Conservation (phyloP, 306 rosid genomes). For the Arachis stenosperma region DNA sequence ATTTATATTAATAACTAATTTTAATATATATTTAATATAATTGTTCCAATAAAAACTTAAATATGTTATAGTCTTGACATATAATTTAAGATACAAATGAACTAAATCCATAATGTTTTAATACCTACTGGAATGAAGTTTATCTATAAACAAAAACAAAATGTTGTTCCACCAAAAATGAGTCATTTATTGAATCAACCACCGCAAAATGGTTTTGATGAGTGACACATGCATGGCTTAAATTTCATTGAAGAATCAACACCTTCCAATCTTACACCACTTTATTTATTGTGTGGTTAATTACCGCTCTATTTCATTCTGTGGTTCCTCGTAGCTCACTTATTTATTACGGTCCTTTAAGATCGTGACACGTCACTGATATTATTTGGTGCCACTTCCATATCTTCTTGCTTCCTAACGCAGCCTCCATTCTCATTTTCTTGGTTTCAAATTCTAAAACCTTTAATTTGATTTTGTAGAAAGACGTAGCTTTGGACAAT, state of each 20-base stretch:
- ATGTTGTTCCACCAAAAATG: neutral
- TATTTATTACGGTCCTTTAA: neutral
- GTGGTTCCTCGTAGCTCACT: slow-evolving; percentile 7
- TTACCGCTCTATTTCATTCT: neutral
- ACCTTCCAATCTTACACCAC: neutral
- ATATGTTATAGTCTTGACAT: too few relatives aligned
- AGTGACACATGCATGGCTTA: slow-evolving; percentile 7
- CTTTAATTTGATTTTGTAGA: neutral
- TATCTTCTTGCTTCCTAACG: neutral
- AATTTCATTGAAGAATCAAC: neutral
- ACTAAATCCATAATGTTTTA: too few relatives aligned
- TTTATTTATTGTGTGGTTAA: slow-evolving; percentile 23
- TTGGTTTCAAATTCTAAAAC: neutral
- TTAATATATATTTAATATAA: too few relatives aligned
- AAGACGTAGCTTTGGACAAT: neutral
- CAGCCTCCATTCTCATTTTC: neutral
- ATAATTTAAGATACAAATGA: too few relatives aligned
- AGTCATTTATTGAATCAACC: neutral
- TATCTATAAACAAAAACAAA: too few relatives aligned
- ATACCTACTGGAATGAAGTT: too few relatives aligned
- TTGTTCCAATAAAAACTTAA: too few relatives aligned
- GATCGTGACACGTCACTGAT: slow-evolving; percentile 5
- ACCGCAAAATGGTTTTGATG: neutral
- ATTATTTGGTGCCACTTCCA: neutral
- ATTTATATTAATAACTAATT: too few relatives aligned